phyloP scores from a whole-genome alignment of 345 rosid species.

The Linum trigynum region DNA sequence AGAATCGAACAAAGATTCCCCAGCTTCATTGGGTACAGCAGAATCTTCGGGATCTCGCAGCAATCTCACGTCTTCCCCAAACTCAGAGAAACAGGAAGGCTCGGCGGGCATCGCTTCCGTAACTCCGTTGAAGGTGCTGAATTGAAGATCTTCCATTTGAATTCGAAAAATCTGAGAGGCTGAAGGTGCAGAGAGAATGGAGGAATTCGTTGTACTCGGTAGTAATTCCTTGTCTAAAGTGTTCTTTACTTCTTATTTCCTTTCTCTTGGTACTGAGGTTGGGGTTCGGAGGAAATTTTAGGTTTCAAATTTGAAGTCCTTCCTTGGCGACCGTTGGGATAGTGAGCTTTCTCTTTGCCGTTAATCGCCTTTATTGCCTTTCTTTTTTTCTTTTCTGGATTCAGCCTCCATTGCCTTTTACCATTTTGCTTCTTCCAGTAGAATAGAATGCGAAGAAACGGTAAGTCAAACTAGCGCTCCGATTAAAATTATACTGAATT shows the following conservation, averaged over 20 bases:
- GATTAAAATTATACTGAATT: too few relatives aligned
- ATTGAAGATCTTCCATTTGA: constrained; percentile 36
- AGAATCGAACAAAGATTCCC: constrained; percentile 37
- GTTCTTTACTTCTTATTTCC: background rate
- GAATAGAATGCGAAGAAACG: too few relatives aligned
- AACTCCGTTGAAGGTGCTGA: constrained; percentile 12
- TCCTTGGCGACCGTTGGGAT: background rate
- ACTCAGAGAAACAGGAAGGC: constrained; percentile 22
- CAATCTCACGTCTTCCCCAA: constrained; percentile 21
- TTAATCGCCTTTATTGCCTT: background rate
- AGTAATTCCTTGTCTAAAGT: background rate
- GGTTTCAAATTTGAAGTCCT: background rate
- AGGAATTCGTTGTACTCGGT: background rate
- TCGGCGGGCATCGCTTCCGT: constrained; percentile 14
- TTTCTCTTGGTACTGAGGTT: background rate
- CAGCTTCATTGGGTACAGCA: constrained; percentile 20
- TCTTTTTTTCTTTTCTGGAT: too few relatives aligned
- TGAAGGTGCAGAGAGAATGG: background rate
- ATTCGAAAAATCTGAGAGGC: background rate
- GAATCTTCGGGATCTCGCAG: constrained; percentile 34
- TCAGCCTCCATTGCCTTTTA: too few relatives aligned
- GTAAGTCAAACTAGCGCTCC: too few relatives aligned
- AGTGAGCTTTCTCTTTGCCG: background rate
- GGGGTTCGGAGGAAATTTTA: background rate
- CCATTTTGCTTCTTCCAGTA: too few relatives aligned